Evolutionary conservation across 805 yeast genomes (phyloP).

Genomic region (Yarrowia deformans): DNA sequence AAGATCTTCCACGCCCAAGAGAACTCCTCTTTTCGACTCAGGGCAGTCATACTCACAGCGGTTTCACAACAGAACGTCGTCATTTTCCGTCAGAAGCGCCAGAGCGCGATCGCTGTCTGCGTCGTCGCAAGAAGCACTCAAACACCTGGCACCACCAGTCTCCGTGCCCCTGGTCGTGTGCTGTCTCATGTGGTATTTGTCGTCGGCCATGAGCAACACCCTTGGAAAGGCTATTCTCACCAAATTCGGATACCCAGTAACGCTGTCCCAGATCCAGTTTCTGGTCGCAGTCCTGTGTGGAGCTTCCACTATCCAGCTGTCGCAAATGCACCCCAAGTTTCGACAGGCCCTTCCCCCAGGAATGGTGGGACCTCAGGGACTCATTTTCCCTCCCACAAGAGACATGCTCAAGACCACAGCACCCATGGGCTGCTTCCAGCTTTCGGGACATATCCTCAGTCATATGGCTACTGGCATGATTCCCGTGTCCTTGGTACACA

Average conservation of each 20-base stretch:
- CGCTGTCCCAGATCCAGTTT: slow-evolving; percentile 88
- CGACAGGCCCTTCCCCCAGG: slow-evolving; percentile 52
- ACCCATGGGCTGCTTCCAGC: slow-evolving; percentile 95
- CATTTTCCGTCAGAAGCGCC: slow-evolving; percentile 24
- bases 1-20: slow-evolving; percentile 9
- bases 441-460: slow-evolving; percentile 87
- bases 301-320: slow-evolving; percentile 53
- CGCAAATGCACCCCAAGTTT: slow-evolving; percentile 49
- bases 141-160: slow-evolving; percentile 54
- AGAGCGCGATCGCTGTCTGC: slow-evolving; percentile 45
- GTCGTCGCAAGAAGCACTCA: slow-evolving; percentile 50
- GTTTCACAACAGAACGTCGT: slow-evolving; percentile 34
- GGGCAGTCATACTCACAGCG: slow-evolving; percentile 34
- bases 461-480: slow-evolving; percentile 91
- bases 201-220: slow-evolving; percentile 82
- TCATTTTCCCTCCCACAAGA: slow-evolving; percentile 46
- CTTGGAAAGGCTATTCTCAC: slow-evolving; percentile 78
- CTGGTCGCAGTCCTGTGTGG: slow-evolving; percentile 72
- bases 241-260: slow-evolving; percentile 79
- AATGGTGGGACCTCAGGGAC: slow-evolving; percentile 47
- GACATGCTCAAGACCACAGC: slow-evolving; percentile 58
- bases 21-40: slow-evolving; percentile 33
- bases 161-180: slow-evolving; percentile 57
- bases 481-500: slow-evolving; percentile 94
- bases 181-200: slow-evolving; percentile 80